Percentiles rank a stretch among this genome's conserved stretches.
Conservation (phyloP, 2,329 filamentous ascomycete genomes). For the Neonectria sp. region DNA sequence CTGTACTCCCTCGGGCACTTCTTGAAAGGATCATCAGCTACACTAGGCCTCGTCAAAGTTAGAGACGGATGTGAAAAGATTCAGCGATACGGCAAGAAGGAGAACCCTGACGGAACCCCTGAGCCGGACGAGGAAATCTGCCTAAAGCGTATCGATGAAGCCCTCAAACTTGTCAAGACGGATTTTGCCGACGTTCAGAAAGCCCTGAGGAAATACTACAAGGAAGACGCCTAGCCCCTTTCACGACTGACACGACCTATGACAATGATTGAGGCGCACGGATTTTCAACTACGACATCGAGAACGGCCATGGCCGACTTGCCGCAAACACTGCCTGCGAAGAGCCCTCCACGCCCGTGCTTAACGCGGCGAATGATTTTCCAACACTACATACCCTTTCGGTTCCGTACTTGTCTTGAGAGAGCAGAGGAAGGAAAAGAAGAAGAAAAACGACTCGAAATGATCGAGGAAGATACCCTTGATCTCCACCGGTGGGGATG, state of each 20-base stretch:
- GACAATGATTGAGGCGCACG: constrained; percentile 12
- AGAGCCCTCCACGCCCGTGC: constrained; percentile 2
- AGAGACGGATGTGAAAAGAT: constrained; percentile 97
- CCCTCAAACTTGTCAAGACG: constrained; percentile 78
- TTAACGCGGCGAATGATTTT: constrained; percentile 19
- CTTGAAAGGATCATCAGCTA: constrained; percentile 96
- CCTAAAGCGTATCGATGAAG: constrained; percentile 78
- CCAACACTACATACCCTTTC: constrained; percentile 24
- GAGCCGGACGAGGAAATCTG: constrained; percentile 78
- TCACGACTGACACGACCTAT: neutral
- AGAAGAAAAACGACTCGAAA: constrained; percentile 18
- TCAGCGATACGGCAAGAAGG: constrained; percentile 88
- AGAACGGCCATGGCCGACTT: neutral
- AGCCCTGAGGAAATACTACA: constrained; percentile 78
- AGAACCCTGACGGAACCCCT: constrained; percentile 81
- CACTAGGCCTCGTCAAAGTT: constrained; percentile 90
- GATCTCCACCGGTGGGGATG: constrained; percentile 20
- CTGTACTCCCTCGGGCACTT: constrained; percentile 93
- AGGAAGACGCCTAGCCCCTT: constrained; percentile 31
- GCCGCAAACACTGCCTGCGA: constrained; percentile 1
- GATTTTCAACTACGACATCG: neutral
- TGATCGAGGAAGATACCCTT: constrained; percentile 28
- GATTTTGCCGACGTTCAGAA: constrained; percentile 84
- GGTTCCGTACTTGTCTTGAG: constrained; percentile 17
- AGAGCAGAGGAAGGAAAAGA: constrained; percentile 10